A percentile compares a stretch with the other conserved stretches of the same genome.
phyloP scores from a whole-genome alignment of 2,329 filamentous ascomycete genomes.

The Botrytis byssoidea region DNA sequence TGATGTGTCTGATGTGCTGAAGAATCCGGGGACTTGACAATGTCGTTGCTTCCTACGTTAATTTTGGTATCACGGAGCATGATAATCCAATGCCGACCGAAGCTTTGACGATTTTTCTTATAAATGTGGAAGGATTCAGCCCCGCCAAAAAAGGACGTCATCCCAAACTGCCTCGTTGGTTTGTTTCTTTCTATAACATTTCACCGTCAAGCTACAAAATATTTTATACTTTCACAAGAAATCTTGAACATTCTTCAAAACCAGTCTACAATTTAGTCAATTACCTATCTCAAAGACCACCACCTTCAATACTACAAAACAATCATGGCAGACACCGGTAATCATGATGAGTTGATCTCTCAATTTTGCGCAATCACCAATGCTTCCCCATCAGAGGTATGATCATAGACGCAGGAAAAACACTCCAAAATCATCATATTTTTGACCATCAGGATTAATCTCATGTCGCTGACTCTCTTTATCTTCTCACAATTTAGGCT shows the following conservation, averaged over 20 bases:
- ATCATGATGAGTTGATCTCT: slow-evolving; percentile 48
- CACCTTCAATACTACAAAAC: slow-evolving; percentile 36
- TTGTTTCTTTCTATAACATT: slow-evolving; percentile 2
- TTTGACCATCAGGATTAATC: neutral
- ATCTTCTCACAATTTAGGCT: slow-evolving; percentile 50
- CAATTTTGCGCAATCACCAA: slow-evolving; percentile 59
- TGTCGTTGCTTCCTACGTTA: neutral
- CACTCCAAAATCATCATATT: neutral
- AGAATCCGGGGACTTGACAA: neutral
- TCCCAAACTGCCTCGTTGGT: slow-evolving; percentile 27
- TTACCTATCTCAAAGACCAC: neutral
- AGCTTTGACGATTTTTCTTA: slow-evolving; percentile 19
- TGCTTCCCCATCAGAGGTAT: slow-evolving; percentile 49
- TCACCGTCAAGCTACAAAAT: slow-evolving; percentile 1
- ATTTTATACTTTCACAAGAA: neutral
- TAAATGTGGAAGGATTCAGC: neutral
- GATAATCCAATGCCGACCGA: neutral
- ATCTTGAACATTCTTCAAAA: neutral
- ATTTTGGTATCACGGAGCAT: slow-evolving; percentile 1
- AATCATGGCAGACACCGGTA: slow-evolving; percentile 38
- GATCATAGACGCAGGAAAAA: slow-evolving; percentile 11
- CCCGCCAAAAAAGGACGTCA: slow-evolving; percentile 15
- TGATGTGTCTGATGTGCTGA: neutral
- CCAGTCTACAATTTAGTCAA: neutral
- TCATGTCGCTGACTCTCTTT: neutral